Evolutionary conservation across 805 yeast genomes (phyloP).

Genomic region (Nakazawaea ernobii): DNA sequence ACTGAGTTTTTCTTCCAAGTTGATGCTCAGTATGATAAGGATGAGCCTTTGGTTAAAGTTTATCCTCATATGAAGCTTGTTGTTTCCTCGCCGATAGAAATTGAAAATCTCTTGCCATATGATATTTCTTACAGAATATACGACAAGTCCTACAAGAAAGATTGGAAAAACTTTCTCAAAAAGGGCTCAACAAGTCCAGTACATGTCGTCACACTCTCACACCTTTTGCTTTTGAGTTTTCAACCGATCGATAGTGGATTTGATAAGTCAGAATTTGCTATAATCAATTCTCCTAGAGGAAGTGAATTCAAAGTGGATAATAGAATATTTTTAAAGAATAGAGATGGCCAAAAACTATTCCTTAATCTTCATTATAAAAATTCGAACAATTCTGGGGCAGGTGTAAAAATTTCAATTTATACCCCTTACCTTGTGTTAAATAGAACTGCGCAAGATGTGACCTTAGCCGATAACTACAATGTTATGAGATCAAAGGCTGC

Average conservation of each 20-base stretch:
- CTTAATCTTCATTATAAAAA: conserved; percentile 60
- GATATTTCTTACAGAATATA: conserved; percentile 71
- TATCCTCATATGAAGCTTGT: conserved; percentile 82
- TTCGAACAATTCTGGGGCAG: conserved; percentile 45
- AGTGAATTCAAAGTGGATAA: conserved; percentile 55
- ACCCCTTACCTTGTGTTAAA: conserved; percentile 84
- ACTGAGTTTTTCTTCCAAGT: conserved; percentile 61
- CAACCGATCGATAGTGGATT: conserved; percentile 59
- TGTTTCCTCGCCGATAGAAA: conserved; percentile 78
- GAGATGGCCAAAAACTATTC: conserved; percentile 62
- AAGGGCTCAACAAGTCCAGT: conserved; percentile 68
- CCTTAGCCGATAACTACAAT: conserved; percentile 53
- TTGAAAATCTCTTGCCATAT: conserved; percentile 81
- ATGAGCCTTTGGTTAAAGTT: conserved; percentile 66
- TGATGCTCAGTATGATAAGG: conserved; percentile 53
- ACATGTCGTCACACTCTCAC: conserved; percentile 73
- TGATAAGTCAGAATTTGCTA: conserved; percentile 64
- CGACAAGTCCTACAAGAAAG: conserved; percentile 65
- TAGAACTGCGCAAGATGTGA: conserved; percentile 64
- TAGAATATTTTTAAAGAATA: conserved; percentile 43
- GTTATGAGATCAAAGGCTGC: conserved; percentile 39
- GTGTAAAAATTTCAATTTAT: conserved; percentile 63
- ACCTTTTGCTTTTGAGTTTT: conserved; percentile 66
- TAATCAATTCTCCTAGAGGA: conserved; percentile 53
- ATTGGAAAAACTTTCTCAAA: conserved; percentile 55